Percentiles rank a stretch among this genome's conserved stretches.
Evolutionary conservation across 2,329 filamentous ascomycete genomes (phyloP).

Genomic region (Neurospora sp.): DNA sequence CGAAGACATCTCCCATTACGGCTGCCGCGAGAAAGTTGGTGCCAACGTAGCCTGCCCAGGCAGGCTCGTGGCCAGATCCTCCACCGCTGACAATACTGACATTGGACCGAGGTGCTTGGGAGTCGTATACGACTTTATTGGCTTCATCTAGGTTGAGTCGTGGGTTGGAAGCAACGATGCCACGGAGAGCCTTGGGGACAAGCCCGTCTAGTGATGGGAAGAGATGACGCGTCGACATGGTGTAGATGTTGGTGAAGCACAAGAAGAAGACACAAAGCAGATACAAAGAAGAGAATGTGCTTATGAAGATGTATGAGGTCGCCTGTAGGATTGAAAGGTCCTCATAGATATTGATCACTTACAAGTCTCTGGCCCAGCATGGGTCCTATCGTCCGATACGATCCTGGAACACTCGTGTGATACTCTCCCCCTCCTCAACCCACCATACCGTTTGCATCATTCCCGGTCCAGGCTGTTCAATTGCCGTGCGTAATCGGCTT

Average conservation of each 20-base stretch:
- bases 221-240: conserved; percentile 44
- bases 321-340: not conserved
- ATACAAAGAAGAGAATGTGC: not conserved
- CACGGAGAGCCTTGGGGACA: conserved; percentile 40
- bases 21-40: conserved; percentile 50
- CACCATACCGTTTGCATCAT: not conserved
- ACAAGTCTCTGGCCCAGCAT: not conserved
- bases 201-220: conserved; percentile 43
- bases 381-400: not conserved
- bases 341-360: not conserved
- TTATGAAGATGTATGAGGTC: not conserved
- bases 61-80: conserved; percentile 50
- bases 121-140: conserved; percentile 42
- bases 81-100: conserved; percentile 45
- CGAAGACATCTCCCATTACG: conserved; percentile 53
- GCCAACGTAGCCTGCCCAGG: conserved; percentile 55
- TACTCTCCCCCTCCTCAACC: not conserved
- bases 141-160: conserved; percentile 37
- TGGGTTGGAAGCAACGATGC: conserved; percentile 44
- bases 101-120: conserved; percentile 30
- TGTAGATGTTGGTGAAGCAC: not conserved
- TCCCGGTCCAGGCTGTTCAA: not conserved
- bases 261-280: not conserved
- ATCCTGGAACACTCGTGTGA: not conserved
- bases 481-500: not conserved